These are phyloP conservation scores for Phytopythium ostracodes DNA, from an alignment of 352 stramenopile genomes.

Conservation along the genomic window DNA sequence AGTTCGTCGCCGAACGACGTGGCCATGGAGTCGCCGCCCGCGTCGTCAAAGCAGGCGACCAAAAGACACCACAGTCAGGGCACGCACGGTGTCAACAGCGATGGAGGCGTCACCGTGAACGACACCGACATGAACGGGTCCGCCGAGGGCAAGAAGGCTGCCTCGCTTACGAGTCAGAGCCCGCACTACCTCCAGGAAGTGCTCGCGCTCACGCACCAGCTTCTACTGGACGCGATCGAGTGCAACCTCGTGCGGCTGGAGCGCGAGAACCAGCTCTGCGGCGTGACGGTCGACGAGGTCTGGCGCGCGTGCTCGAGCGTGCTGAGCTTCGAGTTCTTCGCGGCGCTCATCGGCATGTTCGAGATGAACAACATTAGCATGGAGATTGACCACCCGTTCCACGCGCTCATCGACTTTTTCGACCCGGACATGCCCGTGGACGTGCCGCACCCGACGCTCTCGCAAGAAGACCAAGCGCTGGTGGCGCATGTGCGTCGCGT, in stretches of 20 bases:
- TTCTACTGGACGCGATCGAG: slow-evolving; percentile 60
- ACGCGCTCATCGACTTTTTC: slow-evolving; percentile 65
- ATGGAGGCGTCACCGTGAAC: not conserved
- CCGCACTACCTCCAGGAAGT: slow-evolving; percentile 53
- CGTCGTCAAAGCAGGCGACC: not conserved
- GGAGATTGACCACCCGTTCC: slow-evolving; percentile 83
- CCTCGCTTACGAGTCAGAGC: not conserved
- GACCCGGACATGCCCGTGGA: slow-evolving; percentile 38
- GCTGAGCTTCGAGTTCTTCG: slow-evolving; percentile 86
- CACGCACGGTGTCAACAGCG: too few relatives aligned
- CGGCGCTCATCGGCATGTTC: slow-evolving; percentile 91
- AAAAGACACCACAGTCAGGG: too few relatives aligned
- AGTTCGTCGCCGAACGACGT: slow-evolving; percentile 12
- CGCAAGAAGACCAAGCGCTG: slow-evolving; percentile 20
- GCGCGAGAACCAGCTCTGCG: slow-evolving; percentile 55
- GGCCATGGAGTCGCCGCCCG: not conserved
- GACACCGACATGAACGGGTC: not conserved
- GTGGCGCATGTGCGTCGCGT: slow-evolving; percentile 39
- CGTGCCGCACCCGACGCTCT: slow-evolving; percentile 25
- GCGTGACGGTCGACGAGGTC: slow-evolving; percentile 49
- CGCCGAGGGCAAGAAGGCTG: not conserved
- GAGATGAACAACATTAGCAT: slow-evolving; percentile 97
- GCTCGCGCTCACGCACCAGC: slow-evolving; percentile 54
- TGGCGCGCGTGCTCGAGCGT: slow-evolving; percentile 59
- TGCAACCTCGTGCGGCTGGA: slow-evolving; percentile 64